These are phyloP conservation scores for Aspergillus sclerotioniger DNA, from an alignment of 495 filamentous ascomycete species.

Conservation along the genomic window DNA sequence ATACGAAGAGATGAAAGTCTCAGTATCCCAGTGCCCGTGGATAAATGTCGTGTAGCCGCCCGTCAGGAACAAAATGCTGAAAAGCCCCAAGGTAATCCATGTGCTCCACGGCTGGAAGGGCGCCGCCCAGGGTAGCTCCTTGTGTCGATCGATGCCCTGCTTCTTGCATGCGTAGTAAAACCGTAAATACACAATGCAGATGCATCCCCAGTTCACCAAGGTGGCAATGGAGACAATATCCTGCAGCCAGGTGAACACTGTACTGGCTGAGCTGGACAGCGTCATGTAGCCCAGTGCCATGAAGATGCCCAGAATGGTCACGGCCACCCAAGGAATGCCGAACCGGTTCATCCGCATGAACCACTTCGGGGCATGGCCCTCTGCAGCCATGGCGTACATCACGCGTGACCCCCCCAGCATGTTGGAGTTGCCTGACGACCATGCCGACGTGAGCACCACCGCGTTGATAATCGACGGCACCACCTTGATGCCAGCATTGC, in stretches of 20 bases:
- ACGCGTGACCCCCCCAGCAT: conserved; percentile 46
- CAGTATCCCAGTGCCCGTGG: conserved; percentile 37
- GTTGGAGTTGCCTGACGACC: conserved; percentile 48
- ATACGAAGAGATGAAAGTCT: conserved; percentile 34
- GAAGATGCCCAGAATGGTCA: conserved; percentile 3
- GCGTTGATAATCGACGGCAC: conserved; percentile 53
- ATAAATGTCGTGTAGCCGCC: conserved; percentile 62
- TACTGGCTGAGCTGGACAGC: conserved; percentile 26
- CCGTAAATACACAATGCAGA: conserved; percentile 52
- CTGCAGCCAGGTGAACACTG: conserved; percentile 50
- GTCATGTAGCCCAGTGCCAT: conserved; percentile 30
- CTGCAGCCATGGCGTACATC: conserved; percentile 41
- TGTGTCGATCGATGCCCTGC: conserved; percentile 42
- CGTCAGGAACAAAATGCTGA: conserved; percentile 49
- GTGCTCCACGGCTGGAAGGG: conserved; percentile 42
- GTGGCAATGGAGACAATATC: conserved; percentile 52
- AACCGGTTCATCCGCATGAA: conserved; percentile 57
- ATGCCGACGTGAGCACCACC: conserved; percentile 43
- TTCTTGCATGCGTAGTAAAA: conserved; percentile 49
- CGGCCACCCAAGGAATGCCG: conserved; percentile 57
- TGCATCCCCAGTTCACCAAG: conserved; percentile 56
- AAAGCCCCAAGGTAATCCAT: conserved; percentile 39
- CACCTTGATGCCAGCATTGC: conserved; percentile 33
- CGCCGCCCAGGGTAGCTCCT: conserved; percentile 48
- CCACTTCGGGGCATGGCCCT: conserved; percentile 39